Evolutionary conservation across 345 rosid species (phyloP).

Genomic region (Nasturtium officinale): DNA sequence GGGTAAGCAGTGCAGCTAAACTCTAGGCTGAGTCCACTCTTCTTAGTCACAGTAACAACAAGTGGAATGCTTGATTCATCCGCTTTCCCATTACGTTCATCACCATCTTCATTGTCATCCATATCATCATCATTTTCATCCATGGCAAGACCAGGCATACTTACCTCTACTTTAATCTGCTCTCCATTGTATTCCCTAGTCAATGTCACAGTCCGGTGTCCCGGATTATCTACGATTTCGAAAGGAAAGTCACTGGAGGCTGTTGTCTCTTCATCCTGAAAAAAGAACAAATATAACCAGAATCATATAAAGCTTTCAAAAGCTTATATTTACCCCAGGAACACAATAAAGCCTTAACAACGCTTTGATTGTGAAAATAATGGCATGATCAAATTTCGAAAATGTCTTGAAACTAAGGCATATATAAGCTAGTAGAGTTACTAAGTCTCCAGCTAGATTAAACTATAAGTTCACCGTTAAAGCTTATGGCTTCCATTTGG

Average conservation of each 20-base stretch:
- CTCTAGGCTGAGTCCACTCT: conserved; percentile 60
- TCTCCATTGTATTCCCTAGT: conserved; percentile 74
- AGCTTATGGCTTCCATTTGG: neutral
- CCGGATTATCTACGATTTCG: conserved; percentile 67
- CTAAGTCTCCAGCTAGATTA: neutral
- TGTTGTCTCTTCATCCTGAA: conserved; percentile 52
- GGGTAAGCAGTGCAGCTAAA: conserved; percentile 69
- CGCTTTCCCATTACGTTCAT: conserved; percentile 46
- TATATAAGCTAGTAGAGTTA: too few relatives aligned
- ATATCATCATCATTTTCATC: conserved; percentile 49
- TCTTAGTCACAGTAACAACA: conserved; percentile 66
- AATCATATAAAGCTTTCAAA: neutral
- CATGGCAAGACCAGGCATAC: conserved; percentile 75
- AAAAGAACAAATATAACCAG: neutral
- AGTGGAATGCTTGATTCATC: conserved; percentile 59
- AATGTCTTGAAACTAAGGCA: neutral
- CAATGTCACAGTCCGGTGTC: conserved; percentile 60
- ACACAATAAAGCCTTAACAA: neutral
- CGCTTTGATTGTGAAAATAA: neutral
- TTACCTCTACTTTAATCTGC: conserved; percentile 64
- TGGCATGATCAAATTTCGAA: neutral
- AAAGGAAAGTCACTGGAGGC: conserved; percentile 67
- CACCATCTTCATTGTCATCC: conserved; percentile 40
- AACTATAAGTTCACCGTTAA: neutral
- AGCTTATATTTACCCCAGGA: neutral